Percentiles rank a stretch among this genome's conserved stretches.
Conservation (phyloP, 2,329 filamentous ascomycete species). For the Clarireedia sp. region DNA sequence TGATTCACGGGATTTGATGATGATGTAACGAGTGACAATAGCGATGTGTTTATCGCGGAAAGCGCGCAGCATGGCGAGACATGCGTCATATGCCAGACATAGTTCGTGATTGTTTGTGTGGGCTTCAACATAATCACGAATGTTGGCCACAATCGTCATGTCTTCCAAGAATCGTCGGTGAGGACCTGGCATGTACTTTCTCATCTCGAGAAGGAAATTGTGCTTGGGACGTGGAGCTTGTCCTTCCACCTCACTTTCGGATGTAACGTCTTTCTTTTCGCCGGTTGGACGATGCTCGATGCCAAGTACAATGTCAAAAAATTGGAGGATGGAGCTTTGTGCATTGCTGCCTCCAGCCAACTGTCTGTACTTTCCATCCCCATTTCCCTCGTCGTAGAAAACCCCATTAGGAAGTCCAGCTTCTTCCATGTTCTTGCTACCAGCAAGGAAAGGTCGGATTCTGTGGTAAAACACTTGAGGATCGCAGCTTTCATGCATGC, state of each 20-base stretch:
- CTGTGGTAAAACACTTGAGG: slow-evolving; percentile 83
- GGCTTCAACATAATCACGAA: slow-evolving; percentile 70
- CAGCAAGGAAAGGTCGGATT: slow-evolving; percentile 82
- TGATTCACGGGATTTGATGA: slow-evolving; percentile 74
- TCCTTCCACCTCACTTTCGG: slow-evolving; percentile 39
- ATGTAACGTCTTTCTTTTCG: slow-evolving; percentile 45
- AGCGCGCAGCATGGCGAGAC: slow-evolving; percentile 63
- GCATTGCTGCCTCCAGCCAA: slow-evolving; percentile 94
- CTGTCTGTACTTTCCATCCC: slow-evolving; percentile 61
- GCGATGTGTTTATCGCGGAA: slow-evolving; percentile 79
- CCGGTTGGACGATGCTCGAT: slow-evolving; percentile 88
- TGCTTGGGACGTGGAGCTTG: slow-evolving; percentile 50
- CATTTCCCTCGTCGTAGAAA: slow-evolving; percentile 74
- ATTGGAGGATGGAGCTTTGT: slow-evolving; percentile 93
- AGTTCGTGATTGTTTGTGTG: slow-evolving; percentile 56
- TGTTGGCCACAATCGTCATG: slow-evolving; percentile 72
- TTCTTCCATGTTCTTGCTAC: slow-evolving; percentile 84
- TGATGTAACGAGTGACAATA: slow-evolving; percentile 92
- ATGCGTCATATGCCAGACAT: slow-evolving; percentile 80
- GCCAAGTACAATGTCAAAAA: slow-evolving; percentile 88
- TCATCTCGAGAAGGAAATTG: slow-evolving; percentile 97
- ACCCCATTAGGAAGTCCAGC: slow-evolving; percentile 79
- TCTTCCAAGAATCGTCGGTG: slow-evolving; percentile 85
- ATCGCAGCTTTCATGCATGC: slow-evolving; percentile 94
- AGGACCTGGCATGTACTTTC: slow-evolving; percentile 89